Conservation (phyloP, 2,329 filamentous ascomycete species). For the Colletotrichum salicis region DNA sequence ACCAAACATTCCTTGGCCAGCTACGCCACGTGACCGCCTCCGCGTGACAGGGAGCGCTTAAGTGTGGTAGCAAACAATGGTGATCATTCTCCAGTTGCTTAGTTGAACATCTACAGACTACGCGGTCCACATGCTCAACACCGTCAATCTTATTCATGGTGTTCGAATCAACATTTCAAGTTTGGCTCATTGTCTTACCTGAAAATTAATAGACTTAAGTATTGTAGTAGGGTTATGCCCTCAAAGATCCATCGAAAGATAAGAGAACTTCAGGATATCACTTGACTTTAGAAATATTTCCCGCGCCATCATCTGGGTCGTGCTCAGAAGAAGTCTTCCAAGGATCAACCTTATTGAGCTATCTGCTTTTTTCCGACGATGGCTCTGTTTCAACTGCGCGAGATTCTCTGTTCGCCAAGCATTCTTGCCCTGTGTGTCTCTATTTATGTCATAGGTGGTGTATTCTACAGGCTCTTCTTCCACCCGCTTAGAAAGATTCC, state of each 20-base stretch:
- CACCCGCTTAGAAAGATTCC: background rate
- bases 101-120: background rate
- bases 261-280: no score
- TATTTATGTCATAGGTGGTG: background rate
- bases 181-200: no score
- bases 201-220: no score
- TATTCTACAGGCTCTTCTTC: background rate
- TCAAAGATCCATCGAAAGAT: no score
- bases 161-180: no score
- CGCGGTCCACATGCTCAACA: no score
- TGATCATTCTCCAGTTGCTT: background rate
- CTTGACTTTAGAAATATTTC: background rate
- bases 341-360: background rate
- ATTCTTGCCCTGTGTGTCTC: background rate
- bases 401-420: background rate
- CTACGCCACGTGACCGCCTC: background rate
- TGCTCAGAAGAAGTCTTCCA: no score
- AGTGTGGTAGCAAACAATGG: background rate
- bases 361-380: background rate
- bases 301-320: background rate
- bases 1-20: background rate
- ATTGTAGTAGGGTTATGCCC: no score
- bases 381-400: background rate
- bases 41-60: background rate
- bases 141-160: no score